These are phyloP conservation scores for Citrus mangshanensis DNA, from an alignment of 345 rosid species.

Conservation along the genomic window DNA sequence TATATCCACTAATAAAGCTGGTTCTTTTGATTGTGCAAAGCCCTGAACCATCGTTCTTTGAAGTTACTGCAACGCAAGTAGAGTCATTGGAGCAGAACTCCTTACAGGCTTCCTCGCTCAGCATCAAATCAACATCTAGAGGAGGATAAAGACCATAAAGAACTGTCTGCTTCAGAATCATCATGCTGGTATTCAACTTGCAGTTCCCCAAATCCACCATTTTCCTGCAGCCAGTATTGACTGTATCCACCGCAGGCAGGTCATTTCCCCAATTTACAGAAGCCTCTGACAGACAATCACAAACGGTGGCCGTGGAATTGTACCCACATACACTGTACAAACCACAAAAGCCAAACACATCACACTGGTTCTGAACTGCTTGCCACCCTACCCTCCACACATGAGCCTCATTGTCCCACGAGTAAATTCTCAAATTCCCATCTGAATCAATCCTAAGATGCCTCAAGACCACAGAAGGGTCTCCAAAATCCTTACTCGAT, in stretches of 20 bases:
- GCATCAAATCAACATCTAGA: constrained; percentile 27
- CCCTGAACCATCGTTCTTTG: constrained; percentile 36
- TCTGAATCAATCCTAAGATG: constrained; percentile 38
- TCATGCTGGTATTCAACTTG: constrained; percentile 29
- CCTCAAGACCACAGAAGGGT: constrained; percentile 24
- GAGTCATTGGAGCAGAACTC: constrained; percentile 36
- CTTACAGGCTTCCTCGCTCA: constrained; percentile 33
- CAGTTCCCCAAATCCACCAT: constrained; percentile 35
- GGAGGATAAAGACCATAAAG: constrained; percentile 38
- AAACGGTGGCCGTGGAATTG: constrained; percentile 27
- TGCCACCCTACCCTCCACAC: constrained; percentile 38
- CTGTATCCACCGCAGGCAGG: constrained; percentile 12
- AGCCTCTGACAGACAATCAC: constrained; percentile 26
- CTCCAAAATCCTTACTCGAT: constrained; percentile 28
- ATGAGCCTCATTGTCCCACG: constrained; percentile 21
- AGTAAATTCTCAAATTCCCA: constrained; percentile 39
- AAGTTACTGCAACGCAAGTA: constrained; percentile 32
- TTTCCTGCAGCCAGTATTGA: constrained; percentile 27
- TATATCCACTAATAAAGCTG: constrained; percentile 31
- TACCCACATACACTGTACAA: constrained; percentile 34
- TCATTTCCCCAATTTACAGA: constrained; percentile 14
- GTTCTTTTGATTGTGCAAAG: constrained; percentile 33
- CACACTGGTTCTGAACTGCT: constrained; percentile 40
- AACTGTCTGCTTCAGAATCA: constrained; percentile 23
- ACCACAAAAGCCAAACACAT: constrained; percentile 41